A percentile compares a stretch with the other conserved stretches of the same genome.
Evolutionary conservation across 2,329 filamentous ascomycete genomes (phyloP).

Genomic region (Colletotrichum cereale): DNA sequence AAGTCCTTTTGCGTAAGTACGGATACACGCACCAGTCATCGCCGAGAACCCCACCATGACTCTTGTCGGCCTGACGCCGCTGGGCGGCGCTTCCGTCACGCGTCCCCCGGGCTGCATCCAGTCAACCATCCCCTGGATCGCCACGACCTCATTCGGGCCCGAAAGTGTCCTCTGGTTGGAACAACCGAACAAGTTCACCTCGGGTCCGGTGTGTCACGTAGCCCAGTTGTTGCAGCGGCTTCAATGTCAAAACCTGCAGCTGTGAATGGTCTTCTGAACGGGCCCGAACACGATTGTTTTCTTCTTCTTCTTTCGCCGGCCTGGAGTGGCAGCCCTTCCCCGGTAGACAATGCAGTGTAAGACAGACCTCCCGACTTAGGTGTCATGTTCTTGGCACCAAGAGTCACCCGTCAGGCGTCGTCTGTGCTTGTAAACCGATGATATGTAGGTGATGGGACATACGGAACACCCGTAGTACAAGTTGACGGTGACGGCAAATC

Average conservation of each 20-base stretch:
- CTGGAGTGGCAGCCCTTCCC: no score
- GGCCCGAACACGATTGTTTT: no score
- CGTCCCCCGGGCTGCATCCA: conserved; percentile 3
- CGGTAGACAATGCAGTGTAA: not conserved
- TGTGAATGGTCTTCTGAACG: not conserved
- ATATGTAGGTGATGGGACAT: not conserved
- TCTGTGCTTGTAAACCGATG: not conserved
- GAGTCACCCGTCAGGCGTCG: not conserved
- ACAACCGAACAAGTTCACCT: not conserved
- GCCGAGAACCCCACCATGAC: not conserved
- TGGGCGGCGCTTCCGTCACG: not conserved
- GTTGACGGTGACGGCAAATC: not conserved
- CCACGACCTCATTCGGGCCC: not conserved
- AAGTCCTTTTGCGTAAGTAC: not conserved
- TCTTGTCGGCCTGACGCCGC: not conserved
- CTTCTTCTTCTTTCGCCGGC: no score
- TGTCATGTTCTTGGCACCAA: not conserved
- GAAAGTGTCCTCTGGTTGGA: not conserved
- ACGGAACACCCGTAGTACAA: not conserved
- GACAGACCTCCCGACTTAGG: not conserved
- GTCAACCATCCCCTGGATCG: no score
- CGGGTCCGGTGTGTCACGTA: not conserved
- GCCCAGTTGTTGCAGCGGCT: not conserved
- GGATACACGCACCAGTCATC: not conserved
- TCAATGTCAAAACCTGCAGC: not conserved